Evolutionary conservation across 495 filamentous ascomycete genomes (phyloP), one percentile per base, ranked within the genome.

Genomic region (Evansstolkia leycettana): DNA sequence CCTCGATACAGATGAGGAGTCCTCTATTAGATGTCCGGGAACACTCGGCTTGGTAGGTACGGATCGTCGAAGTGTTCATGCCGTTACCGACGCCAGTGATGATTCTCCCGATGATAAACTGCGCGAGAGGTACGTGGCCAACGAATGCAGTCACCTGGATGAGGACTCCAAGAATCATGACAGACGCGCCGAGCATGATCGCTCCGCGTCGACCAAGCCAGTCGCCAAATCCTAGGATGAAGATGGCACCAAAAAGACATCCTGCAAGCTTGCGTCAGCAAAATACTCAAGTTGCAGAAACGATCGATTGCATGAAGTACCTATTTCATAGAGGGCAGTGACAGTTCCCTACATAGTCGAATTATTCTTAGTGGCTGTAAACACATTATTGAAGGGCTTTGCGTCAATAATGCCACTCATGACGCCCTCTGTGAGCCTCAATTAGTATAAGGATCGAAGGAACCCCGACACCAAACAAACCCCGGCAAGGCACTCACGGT

Each of bases 401-500:
- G 82, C 74, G 28, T 75, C 77, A 41, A 89, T 86, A 46, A 90
- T 88, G 35, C 84, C 83, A 42, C 70, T 75, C 84, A 89, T 90
- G 38, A 80, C 74, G 55, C 73, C 73, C 55, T 78, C 56, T 60
- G 35, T 18, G 18, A 7, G 19, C 0, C 15, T 28, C 47, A 46
- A 54, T 47, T 26, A 14, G 28, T 18, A 29, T 26, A 12, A 11
- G 28, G n/a, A 28, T 19, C 19, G n/a, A 20, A 15, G 14, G 5
- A 29, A n/a, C 28, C 4, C 28, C 7, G 8, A 31, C n/a, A 8
- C 10, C 8, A 14, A 16, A 35, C 11, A 13, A 0, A 14, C n/a
- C n/a, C n/a, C n/a, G n/a, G n/a, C n/a, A n/a, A 25, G 3, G n/a
- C 9, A 48, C 48, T 27, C 43, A 58, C 56, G 75, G 34, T 79